Base-by-base conservation (phyloP, 1,284 basidiomycete species). In the Leccinum variabile region DNA sequence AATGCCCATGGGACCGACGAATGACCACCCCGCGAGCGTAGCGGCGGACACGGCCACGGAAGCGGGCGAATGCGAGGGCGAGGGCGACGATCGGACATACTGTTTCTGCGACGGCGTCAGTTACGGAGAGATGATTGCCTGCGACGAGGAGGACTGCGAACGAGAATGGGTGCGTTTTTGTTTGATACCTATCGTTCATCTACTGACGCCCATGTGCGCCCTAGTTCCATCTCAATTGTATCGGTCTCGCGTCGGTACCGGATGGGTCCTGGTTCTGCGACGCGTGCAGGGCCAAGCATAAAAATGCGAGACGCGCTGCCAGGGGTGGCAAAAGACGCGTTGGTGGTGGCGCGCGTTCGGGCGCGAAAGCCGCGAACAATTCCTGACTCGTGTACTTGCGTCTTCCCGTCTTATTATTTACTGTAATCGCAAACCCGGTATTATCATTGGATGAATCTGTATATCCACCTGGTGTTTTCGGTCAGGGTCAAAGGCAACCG, bases 51-150 rank as follows among this genome's bases (percentile, higher is more conserved):
- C 72, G 5, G 67, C 68, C 2, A 76, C 78, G 0, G 78, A 79
- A 52, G 79, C 69, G 5, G 79, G 75, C 4, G 70, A 77, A 28
- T 78, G 73, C 1, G 81, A 84, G 22, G 85, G 79, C 14, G 85
- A 85, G 57, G 87, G 80, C 22, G 92, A 94, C 67, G 83, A 85
- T 62, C 86, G 82, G 68, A 82, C 84, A 22, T 99, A 98, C 77
- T 99, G 96, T 77, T 86, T 90, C 79, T 98, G 96, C 75, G 84
- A 93, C 66, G 84, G 90, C 28, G 83, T 90, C 61, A 94, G 92
- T 72, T 96, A 91, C 71, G 95, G 96, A 33, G 92, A 97, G 78
- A 99, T 99, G 97, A 95, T 99, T 70, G 97, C 89, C 3, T 99
- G 97, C 75, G 97, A 99, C 76, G 91, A 91, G 69, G 81, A 83